phyloP scores from a whole-genome alignment of 129 eudicot species.

The Saposhnikovia divaricata region DNA sequence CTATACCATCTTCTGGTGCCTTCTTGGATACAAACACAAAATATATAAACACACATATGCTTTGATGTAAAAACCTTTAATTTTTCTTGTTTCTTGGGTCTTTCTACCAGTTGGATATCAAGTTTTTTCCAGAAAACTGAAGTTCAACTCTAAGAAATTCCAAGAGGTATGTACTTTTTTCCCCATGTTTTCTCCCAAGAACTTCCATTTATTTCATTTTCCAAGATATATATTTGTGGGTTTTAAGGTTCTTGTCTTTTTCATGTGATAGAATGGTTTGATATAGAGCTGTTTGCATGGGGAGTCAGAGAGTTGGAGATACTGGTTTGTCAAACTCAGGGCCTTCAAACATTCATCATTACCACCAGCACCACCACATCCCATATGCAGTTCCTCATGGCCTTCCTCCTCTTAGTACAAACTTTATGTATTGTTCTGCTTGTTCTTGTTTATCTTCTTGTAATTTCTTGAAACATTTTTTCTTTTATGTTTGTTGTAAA shows the following conservation, averaged over 20 bases:
- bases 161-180: neutral
- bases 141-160: slow-evolving; percentile 13
- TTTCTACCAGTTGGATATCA: slow-evolving; percentile 2
- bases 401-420: slow-evolving; percentile 40
- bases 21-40: slow-evolving; percentile 20
- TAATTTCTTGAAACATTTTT: neutral
- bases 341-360: slow-evolving; percentile 37
- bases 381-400: slow-evolving; percentile 62
- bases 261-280: slow-evolving; percentile 12
- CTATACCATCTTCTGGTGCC: slow-evolving; percentile 39
- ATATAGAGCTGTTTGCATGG: slow-evolving; percentile 69
- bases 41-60: neutral
- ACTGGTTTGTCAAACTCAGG: slow-evolving; percentile 59
- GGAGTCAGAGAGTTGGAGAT: slow-evolving; percentile 74
- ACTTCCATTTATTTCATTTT: neutral
- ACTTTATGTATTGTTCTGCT: slow-evolving; percentile 52
- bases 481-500: neutral
- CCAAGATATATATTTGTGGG: neutral
- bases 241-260: slow-evolving; percentile 9
- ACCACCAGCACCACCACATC: slow-evolving; percentile 43
- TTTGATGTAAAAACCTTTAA: slow-evolving; percentile 57
- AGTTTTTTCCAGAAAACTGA: slow-evolving; percentile 11
- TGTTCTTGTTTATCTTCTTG: neutral
- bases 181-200: neutral
- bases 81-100: slow-evolving; percentile 36